A percentile compares a stretch with the other conserved stretches of the same genome.
Evolutionary conservation across 768 basidiomycete species (phyloP).

Genomic region (Cystoderma amianthinum): DNA sequence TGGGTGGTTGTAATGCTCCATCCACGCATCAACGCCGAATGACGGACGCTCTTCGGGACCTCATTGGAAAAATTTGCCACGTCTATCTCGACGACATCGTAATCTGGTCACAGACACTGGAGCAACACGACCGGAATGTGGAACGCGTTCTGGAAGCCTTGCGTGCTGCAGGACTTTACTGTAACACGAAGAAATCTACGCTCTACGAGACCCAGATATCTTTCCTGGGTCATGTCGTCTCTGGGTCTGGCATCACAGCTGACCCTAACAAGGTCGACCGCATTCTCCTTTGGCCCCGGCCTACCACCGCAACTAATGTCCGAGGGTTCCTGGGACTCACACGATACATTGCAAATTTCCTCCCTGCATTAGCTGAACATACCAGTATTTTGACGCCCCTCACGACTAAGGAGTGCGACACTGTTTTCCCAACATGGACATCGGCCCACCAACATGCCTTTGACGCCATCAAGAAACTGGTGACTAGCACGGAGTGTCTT

Average conservation of each 20-base stretch:
- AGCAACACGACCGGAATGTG: conserved; percentile 22
- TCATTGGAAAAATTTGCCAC: conserved; percentile 33
- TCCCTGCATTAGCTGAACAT: too few relatives aligned
- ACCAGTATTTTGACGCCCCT: too few relatives aligned
- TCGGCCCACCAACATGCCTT: too few relatives aligned
- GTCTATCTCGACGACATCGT: conserved; percentile 38
- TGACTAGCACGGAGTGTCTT: too few relatives aligned
- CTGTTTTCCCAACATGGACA: too few relatives aligned
- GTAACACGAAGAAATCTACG: conserved; percentile 13
- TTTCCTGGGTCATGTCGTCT: conserved; percentile 28
- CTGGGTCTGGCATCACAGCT: conserved; percentile 14
- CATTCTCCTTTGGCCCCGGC: conserved; percentile 22
- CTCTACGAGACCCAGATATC: too few relatives aligned
- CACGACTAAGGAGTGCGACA: too few relatives aligned
- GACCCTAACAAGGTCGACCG: conserved; percentile 20
- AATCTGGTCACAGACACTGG: conserved; percentile 24
- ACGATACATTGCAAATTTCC: too few relatives aligned
- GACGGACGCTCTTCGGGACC: conserved; percentile 17
- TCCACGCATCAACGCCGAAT: too few relatives aligned
- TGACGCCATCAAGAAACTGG: too few relatives aligned
- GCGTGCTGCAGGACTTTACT: conserved; percentile 4
- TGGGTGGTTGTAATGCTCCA: too few relatives aligned
- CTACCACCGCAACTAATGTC: conserved; percentile 16
- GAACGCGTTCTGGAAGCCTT: conserved; percentile 14
- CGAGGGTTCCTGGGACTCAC: too few relatives aligned